Evolutionary conservation across 2,329 filamentous ascomycete genomes (phyloP).

Genomic region (Pseudopyricularia javanii): DNA sequence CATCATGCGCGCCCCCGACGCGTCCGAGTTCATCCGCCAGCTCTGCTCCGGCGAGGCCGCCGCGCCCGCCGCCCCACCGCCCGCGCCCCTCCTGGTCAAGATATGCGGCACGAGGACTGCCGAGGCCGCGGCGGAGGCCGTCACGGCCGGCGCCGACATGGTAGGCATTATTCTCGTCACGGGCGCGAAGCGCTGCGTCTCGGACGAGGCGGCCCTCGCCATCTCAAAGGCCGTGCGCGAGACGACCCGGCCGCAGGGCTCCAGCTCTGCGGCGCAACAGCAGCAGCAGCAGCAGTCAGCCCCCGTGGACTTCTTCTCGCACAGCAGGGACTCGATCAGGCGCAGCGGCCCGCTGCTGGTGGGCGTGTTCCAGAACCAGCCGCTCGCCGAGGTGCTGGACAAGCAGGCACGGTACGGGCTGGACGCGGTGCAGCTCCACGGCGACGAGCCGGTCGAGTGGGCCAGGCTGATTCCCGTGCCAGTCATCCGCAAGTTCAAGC

Average conservation of each 20-base stretch:
- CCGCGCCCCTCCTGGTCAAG: constrained; percentile 60
- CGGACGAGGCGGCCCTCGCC: constrained; percentile 62
- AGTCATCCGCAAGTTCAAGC: constrained; percentile 76
- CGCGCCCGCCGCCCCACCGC: constrained; percentile 10
- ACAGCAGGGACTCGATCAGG: constrained; percentile 15
- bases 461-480: constrained; percentile 79
- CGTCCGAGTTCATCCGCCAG: constrained; percentile 68
- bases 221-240: constrained; percentile 69
- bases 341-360: constrained; percentile 62
- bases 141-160: constrained; percentile 79
- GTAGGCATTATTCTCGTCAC: constrained; percentile 88
- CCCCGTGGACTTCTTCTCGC: constrained; percentile 52
- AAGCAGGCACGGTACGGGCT: constrained; percentile 66
- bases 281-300: no score
- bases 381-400: constrained; percentile 68
- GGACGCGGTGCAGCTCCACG: constrained; percentile 88
- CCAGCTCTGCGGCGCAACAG: constrained; percentile 11
- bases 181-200: constrained; percentile 67
- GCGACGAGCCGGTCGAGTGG: constrained; percentile 87
- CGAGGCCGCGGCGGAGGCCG: constrained; percentile 68
- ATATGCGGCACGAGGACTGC: constrained; percentile 84
- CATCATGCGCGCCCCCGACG: constrained; percentile 82
- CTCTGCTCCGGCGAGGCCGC: constrained; percentile 53
- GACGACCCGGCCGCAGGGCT: constrained; percentile 9
- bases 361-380: constrained; percentile 88